These are phyloP conservation scores for Talaromyces marneffei DNA, from an alignment of 2,329 filamentous ascomycete species.

Conservation along the genomic window DNA sequence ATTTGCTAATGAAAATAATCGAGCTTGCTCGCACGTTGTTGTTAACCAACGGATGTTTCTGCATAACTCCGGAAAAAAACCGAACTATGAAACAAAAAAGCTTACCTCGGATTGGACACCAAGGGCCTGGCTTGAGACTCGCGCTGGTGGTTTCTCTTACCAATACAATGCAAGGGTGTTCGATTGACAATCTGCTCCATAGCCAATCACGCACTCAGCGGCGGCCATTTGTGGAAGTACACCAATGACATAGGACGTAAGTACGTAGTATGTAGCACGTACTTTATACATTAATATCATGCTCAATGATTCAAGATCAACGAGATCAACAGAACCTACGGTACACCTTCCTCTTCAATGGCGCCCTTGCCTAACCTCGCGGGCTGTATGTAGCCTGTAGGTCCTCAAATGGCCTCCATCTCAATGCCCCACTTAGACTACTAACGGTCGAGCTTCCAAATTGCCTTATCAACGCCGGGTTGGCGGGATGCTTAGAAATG, in stretches of 20 bases:
- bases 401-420: background rate
- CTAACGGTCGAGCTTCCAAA: background rate
- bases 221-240: background rate
- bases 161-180: background rate
- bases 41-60: background rate
- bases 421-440: background rate
- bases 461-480: background rate
- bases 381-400: background rate
- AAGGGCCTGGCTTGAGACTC: background rate
- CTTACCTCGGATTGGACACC: background rate
- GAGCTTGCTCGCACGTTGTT: background rate
- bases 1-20: background rate
- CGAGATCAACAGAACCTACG: background rate
- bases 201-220: background rate
- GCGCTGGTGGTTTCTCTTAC: background rate
- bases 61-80: background rate
- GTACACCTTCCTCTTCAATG: background rate
- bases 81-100: background rate
- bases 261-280: too few species aligned
- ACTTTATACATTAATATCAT: background rate
- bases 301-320: background rate
- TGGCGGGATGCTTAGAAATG: background rate
- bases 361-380: background rate
- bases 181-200: too few species aligned
- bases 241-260: background rate